Percentiles rank a stretch among this genome's conserved stretches.
phyloP scores from a whole-genome alignment of 768 basidiomycete genomes.

The Glaciozyma antarctica region DNA sequence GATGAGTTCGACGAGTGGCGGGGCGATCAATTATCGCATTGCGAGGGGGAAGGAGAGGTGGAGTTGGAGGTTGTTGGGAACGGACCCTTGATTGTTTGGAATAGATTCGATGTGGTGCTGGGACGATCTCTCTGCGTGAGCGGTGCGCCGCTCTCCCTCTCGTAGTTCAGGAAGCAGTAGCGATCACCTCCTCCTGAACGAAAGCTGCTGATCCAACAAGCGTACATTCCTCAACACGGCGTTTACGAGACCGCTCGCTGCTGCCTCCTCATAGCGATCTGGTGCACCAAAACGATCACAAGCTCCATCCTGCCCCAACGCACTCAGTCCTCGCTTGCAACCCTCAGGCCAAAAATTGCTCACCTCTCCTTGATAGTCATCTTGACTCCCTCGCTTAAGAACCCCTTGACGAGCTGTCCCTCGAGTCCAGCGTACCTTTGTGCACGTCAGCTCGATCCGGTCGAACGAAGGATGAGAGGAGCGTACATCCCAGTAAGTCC shows the following conservation, averaged over 20 bases:
- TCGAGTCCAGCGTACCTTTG: constrained; percentile 16
- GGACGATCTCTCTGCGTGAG: too few relatives aligned
- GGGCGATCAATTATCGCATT: neutral
- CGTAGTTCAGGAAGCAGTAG: too few relatives aligned
- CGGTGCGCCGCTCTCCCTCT: neutral
- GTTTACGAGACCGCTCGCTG: neutral
- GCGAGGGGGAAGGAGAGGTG: neutral
- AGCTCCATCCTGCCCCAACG: constrained; percentile 3
- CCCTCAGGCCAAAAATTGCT: neutral
- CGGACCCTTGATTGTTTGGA: too few relatives aligned
- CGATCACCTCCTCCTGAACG: too few relatives aligned
- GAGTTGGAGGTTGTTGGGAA: neutral
- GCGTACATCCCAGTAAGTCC: constrained; percentile 42
- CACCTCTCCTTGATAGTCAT: constrained; percentile 54
- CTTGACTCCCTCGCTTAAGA: constrained; percentile 52
- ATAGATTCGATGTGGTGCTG: too few relatives aligned
- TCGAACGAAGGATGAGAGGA: too few relatives aligned
- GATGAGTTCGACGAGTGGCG: constrained; percentile 12
- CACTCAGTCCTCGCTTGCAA: too few relatives aligned
- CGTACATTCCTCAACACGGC: neutral
- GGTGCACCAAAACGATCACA: neutral
- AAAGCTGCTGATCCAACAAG: neutral
- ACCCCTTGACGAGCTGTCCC: constrained; percentile 43
- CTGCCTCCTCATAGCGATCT: neutral
- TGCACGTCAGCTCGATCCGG: too few relatives aligned